These are phyloP conservation scores for Acanthochlamys bracteata DNA, from an alignment of 106 monocot genomes.

Conservation along the genomic window DNA sequence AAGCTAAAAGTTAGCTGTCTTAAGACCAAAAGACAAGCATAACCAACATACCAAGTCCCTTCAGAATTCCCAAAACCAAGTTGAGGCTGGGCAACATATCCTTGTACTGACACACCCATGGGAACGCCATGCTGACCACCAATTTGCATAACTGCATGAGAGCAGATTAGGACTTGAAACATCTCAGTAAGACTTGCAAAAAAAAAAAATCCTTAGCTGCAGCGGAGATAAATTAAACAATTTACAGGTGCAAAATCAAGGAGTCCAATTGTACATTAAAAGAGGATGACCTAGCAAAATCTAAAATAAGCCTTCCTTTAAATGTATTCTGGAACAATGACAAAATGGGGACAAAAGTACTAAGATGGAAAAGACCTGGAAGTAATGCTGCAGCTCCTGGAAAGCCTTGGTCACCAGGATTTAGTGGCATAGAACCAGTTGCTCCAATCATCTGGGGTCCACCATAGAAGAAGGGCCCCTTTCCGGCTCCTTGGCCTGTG, in stretches of 20 bases:
- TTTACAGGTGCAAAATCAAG: too few relatives aligned
- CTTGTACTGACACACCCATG: slow-evolving; percentile 92
- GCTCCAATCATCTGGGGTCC: slow-evolving; percentile 77
- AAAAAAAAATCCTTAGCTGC: too few relatives aligned
- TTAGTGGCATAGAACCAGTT: slow-evolving; percentile 46
- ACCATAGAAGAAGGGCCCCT: slow-evolving; percentile 44
- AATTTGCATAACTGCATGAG: slow-evolving; percentile 77
- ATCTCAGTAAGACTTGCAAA: neutral
- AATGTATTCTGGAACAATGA: neutral
- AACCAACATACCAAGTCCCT: slow-evolving; percentile 76
- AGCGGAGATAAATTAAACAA: too few relatives aligned
- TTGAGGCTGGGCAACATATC: slow-evolving; percentile 82
- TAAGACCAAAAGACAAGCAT: neutral
- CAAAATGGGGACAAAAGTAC: too few relatives aligned
- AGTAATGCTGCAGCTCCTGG: slow-evolving; percentile 75
- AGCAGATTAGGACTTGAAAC: too few relatives aligned
- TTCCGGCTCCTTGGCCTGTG: slow-evolving; percentile 34
- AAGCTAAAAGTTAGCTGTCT: too few relatives aligned
- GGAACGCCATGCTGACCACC: slow-evolving; percentile 70
- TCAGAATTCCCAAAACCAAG: slow-evolving; percentile 86
- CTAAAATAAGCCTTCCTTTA: neutral
- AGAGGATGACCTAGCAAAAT: neutral
- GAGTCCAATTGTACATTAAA: neutral
- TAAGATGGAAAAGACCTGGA: slow-evolving; percentile 66
- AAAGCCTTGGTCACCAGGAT: slow-evolving; percentile 69